Evolutionary conservation across 2,329 filamentous ascomycete genomes (phyloP).

Genomic region (Ceratocystis huliohia): DNA sequence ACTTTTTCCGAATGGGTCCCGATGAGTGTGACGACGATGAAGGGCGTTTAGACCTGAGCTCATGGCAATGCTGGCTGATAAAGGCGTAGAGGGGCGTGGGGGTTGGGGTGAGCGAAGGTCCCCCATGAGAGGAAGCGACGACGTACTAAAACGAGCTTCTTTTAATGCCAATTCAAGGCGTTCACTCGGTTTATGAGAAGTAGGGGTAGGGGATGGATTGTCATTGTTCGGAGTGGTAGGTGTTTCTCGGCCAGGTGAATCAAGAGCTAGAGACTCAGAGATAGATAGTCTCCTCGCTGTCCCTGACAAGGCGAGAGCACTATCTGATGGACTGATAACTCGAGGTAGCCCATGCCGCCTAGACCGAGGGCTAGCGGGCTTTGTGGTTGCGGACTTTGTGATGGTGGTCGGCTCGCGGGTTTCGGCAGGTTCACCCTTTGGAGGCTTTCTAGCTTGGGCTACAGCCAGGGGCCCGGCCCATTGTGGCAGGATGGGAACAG

Average conservation of each 20-base stretch:
- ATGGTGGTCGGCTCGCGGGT: constrained; percentile 37
- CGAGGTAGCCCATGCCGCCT: constrained; percentile 29
- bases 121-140: constrained; percentile 50
- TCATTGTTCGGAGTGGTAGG: constrained; percentile 4
- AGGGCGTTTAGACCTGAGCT: constrained; percentile 36
- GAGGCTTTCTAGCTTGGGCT: constrained; percentile 66
- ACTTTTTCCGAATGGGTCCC: constrained; percentile 35
- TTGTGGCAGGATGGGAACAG: constrained; percentile 59
- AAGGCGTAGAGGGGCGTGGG: constrained; percentile 41
- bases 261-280: constrained; percentile 20
- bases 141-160: constrained; percentile 53
- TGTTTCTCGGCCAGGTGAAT: constrained; percentile 11
- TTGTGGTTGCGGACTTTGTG: constrained; percentile 55
- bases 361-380: constrained; percentile 37
- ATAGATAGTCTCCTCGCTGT: neutral
- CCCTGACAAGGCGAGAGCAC: constrained; percentile 5
- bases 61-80: constrained; percentile 39
- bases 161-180: constrained; percentile 40
- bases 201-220: neutral
- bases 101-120: constrained; percentile 40
- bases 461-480: constrained; percentile 72
- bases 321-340: constrained; percentile 19
- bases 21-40: constrained; percentile 48
- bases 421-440: constrained; percentile 35
- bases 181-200: constrained; percentile 32